Percentiles rank a stretch among this genome's conserved stretches.
These are phyloP conservation scores for Naganishia antarctica DNA, from an alignment of 768 basidiomycete genomes.

Conservation along the genomic window DNA sequence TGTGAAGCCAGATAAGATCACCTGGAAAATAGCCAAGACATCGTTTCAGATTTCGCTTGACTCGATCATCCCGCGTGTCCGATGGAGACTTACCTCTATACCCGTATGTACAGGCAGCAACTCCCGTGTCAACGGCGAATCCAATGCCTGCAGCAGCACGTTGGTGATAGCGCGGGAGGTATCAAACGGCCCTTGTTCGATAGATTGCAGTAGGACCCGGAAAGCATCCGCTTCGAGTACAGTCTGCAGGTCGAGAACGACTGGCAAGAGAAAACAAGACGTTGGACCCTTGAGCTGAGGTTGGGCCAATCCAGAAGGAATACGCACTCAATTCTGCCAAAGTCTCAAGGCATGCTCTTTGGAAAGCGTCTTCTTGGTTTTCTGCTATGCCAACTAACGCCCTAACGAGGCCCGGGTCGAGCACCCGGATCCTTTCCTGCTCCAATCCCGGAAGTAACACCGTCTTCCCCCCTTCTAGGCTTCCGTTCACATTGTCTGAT, in stretches of 20 bases:
- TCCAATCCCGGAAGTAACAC: not conserved
- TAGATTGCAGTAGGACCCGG: slow-evolving; percentile 73
- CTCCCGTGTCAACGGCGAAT: slow-evolving; percentile 73
- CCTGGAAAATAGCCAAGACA: slow-evolving; percentile 55
- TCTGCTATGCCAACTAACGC: slow-evolving; percentile 91
- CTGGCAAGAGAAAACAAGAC: slow-evolving; percentile 51
- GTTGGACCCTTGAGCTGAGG: not conserved
- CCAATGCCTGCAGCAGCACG: slow-evolving; percentile 75
- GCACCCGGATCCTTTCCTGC: slow-evolving; percentile 13
- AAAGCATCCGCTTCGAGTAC: slow-evolving; percentile 76
- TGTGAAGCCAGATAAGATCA: slow-evolving; percentile 76
- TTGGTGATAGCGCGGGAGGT: slow-evolving; percentile 71
- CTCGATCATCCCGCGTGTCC: slow-evolving; percentile 28
- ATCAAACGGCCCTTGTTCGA: slow-evolving; percentile 83
- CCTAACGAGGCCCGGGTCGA: slow-evolving; percentile 55
- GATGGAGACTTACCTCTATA: slow-evolving; percentile 63
- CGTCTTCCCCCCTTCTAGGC: not conserved
- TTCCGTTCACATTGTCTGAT: not conserved
- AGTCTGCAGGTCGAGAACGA: slow-evolving; percentile 79
- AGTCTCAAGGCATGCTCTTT: slow-evolving; percentile 74
- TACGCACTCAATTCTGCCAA: slow-evolving; percentile 79
- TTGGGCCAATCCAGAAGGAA: not conserved
- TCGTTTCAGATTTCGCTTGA: not conserved
- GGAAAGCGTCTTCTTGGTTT: slow-evolving; percentile 82
- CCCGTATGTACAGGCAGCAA: slow-evolving; percentile 77